A percentile compares a stretch with the other conserved stretches of the same genome.
These are phyloP conservation scores for Saccharum spontaneum DNA, from an alignment of 176 grass and related monocot genomes.

Conservation along the genomic window DNA sequence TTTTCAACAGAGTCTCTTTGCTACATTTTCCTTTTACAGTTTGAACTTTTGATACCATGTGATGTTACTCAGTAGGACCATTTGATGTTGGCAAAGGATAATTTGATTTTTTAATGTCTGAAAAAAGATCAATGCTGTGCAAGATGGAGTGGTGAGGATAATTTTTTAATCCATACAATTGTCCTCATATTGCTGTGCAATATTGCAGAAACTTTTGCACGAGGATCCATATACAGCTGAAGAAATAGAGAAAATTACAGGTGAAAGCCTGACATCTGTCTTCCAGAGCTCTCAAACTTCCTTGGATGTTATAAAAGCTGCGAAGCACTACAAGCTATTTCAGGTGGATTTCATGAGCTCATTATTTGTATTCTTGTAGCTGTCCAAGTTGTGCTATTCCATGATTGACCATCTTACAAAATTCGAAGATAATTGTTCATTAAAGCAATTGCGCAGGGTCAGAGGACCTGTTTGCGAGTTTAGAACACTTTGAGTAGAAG, in stretches of 20 bases:
- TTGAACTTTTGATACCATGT: background rate
- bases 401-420: no score
- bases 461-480: background rate
- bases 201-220: conserved; percentile 61
- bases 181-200: conserved; percentile 20
- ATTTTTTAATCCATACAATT: background rate
- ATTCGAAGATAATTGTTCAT: background rate
- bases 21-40: background rate
- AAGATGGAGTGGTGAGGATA: no score
- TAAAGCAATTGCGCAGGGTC: background rate
- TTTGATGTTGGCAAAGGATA: background rate
- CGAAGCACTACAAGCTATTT: conserved; percentile 88
- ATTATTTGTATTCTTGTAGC: background rate
- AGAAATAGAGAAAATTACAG: conserved; percentile 80
- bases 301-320: conserved; percentile 78
- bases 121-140: background rate
- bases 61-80: background rate
- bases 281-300: conserved; percentile 80
- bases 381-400: background rate
- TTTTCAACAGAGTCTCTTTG: background rate
- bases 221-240: conserved; percentile 76
- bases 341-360: conserved; percentile 52
- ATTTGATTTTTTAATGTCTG: background rate
- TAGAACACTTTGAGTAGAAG: background rate
- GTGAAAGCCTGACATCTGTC: conserved; percentile 55